Evolutionary conservation across 106 monocot genomes (phyloP).

Genomic region (Dendrobium officinale): DNA sequence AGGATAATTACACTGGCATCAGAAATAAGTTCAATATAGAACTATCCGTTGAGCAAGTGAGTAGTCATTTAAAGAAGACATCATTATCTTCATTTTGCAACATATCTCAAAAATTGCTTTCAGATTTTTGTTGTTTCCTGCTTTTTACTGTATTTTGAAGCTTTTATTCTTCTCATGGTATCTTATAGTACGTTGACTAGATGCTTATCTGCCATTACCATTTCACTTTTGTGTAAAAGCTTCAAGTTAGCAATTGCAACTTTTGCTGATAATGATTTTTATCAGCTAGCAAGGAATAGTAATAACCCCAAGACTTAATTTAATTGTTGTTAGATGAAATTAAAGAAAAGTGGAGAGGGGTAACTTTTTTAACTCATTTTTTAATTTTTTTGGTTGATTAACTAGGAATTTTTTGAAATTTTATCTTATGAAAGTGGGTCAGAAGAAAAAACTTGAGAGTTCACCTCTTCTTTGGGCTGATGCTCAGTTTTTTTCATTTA

Average conservation of each 20-base stretch:
- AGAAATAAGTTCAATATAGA: conserved; percentile 23
- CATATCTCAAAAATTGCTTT: background rate
- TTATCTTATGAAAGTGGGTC: no score
- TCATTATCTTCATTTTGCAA: background rate
- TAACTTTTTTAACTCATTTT: no score
- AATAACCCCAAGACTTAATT: background rate
- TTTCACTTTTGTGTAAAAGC: background rate
- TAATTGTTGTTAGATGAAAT: background rate
- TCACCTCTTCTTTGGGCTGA: no score
- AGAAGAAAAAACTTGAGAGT: no score
- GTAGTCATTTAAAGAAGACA: background rate
- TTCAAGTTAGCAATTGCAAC: background rate
- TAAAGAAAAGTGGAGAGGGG: no score
- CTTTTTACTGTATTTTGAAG: background rate
- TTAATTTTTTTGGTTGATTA: no score
- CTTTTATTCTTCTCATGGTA: background rate
- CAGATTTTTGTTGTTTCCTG: background rate
- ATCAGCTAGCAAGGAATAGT: background rate
- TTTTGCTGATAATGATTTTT: background rate
- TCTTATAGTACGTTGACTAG: background rate
- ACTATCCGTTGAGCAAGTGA: conserved; percentile 28
- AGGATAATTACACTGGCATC: conserved; percentile 12
- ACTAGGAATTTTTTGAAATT: no score
- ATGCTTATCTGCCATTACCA: background rate
- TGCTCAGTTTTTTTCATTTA: no score